Percentiles rank a stretch among this genome's conserved stretches.
phyloP scores from a whole-genome alignment of 768 basidiomycete genomes.

The Russula griseocarnosa region DNA sequence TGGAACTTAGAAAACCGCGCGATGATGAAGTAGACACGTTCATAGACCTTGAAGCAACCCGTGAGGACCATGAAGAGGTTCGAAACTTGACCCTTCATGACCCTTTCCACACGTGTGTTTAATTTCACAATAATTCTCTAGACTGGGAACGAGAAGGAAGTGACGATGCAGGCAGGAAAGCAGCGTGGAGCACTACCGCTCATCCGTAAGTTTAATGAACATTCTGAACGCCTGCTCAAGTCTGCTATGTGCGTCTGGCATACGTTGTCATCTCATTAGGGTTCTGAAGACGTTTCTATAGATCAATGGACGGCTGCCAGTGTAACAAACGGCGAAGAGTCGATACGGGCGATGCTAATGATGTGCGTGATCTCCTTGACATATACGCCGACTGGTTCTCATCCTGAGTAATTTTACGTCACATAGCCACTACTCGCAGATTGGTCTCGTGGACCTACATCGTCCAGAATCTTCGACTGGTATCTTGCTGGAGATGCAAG shows the following conservation, averaged over 20 bases:
- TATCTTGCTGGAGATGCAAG: slow-evolving; percentile 83
- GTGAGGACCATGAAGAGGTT: slow-evolving; percentile 89
- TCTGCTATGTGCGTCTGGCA: slow-evolving; percentile 59
- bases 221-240: slow-evolving; percentile 84
- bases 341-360: slow-evolving; percentile 38
- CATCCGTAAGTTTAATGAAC: slow-evolving; percentile 96
- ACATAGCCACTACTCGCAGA: slow-evolving; percentile 47
- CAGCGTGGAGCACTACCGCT: slow-evolving; percentile 85
- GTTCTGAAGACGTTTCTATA: slow-evolving; percentile 12
- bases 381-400: neutral
- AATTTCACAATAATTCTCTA: slow-evolving; percentile 33
- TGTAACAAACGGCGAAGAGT: slow-evolving; percentile 58
- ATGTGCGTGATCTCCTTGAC: slow-evolving; percentile 37
- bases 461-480: slow-evolving; percentile 61
- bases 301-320: slow-evolving; percentile 52
- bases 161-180: slow-evolving; percentile 94
- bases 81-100: slow-evolving; percentile 10
- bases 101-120: slow-evolving; percentile 2
- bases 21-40: slow-evolving; percentile 69
- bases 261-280: slow-evolving; percentile 1
- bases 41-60: slow-evolving; percentile 82
- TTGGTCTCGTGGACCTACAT: slow-evolving; percentile 84
- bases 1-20: slow-evolving; percentile 71
- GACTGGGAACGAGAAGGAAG: slow-evolving; percentile 86
- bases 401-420: slow-evolving; percentile 12